Evolutionary conservation across 768 basidiomycete species (phyloP).

Genomic region (Dioszegia aurantiaca): DNA sequence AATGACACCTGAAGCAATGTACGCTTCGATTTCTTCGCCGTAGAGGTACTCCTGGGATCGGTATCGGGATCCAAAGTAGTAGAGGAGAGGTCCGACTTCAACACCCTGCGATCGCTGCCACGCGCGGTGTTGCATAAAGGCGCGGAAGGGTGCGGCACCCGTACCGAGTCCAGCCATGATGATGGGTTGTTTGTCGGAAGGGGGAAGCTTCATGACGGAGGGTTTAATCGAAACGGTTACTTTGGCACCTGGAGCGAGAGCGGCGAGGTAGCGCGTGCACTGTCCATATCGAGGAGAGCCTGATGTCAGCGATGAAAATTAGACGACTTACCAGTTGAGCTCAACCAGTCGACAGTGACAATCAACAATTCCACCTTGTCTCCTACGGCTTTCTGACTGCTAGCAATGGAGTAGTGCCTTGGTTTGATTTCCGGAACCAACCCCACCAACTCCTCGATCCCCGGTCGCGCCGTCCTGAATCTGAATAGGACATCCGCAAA

Average conservation of each 20-base stretch:
- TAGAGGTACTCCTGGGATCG: conserved; percentile 95
- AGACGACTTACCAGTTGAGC: conserved; percentile 67
- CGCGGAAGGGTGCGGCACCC: conserved; percentile 97
- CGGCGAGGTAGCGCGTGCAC: conserved; percentile 90
- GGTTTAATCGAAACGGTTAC: conserved; percentile 98
- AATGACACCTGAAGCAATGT: conserved; percentile 77
- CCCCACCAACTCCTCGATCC: conserved; percentile 80
- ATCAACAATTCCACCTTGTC: conserved; percentile 90
- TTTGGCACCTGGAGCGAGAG: conserved; percentile 77
- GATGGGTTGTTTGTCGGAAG: conserved; percentile 77
- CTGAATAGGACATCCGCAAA: conserved; percentile 80
- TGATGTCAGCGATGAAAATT: conserved; percentile 47
- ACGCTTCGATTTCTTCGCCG: conserved; percentile 75
- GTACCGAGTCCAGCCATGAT: conserved; percentile 99
- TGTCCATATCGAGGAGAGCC: conserved; percentile 81
- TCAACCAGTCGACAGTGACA: conserved; percentile 92
- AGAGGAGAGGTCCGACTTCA: conserved; percentile 85
- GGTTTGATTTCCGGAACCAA: conserved; percentile 93
- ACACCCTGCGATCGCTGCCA: conserved; percentile 71
- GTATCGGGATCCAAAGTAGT: conserved; percentile 98
- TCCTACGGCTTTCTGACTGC: conserved; percentile 90
- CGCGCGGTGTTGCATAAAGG: conserved; percentile 94
- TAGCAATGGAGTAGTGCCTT: conserved; percentile 96
- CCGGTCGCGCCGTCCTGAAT: conserved; percentile 75
- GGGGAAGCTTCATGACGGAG: conserved; percentile 98